phyloP scores from a whole-genome alignment of 345 rosid genomes.

The Triadica sebifera region DNA sequence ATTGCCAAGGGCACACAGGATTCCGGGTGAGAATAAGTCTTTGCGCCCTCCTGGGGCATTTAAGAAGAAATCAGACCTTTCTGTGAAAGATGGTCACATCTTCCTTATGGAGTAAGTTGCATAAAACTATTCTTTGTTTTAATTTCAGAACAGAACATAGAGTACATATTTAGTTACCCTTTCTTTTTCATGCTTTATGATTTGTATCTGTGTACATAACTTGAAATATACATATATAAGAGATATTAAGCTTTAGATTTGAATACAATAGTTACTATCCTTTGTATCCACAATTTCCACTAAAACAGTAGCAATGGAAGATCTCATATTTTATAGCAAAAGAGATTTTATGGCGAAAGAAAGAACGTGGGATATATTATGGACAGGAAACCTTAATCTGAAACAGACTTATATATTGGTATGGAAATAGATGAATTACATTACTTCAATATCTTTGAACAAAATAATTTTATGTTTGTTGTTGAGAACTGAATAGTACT shows the following conservation, averaged over 20 bases:
- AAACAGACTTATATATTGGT: no score
- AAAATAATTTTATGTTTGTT: not conserved
- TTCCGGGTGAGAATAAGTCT: conserved; percentile 88
- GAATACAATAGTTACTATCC: no score
- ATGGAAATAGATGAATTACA: not conserved
- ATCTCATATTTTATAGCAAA: no score
- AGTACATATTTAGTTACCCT: not conserved
- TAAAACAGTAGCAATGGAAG: no score
- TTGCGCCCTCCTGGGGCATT: conserved; percentile 97
- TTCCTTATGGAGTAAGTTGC: conserved; percentile 90
- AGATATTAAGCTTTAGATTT: no score
- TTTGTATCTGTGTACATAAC: not conserved
- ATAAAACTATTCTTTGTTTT: conserved; percentile 7
- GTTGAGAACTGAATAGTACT: not conserved
- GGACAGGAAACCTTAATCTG: no score
- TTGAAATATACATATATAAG: not conserved
- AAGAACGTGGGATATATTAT: no score
- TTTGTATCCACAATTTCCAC: no score
- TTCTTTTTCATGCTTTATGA: not conserved
- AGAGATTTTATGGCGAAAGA: no score
- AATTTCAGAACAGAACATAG: not conserved
- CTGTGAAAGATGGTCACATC: conserved; percentile 93
- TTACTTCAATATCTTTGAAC: not conserved
- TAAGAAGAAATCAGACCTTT: conserved; percentile 98
- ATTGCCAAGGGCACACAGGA: conserved; percentile 82